These are phyloP conservation scores for Amanita exitialis DNA, from an alignment of 768 basidiomycete genomes.

Conservation along the genomic window DNA sequence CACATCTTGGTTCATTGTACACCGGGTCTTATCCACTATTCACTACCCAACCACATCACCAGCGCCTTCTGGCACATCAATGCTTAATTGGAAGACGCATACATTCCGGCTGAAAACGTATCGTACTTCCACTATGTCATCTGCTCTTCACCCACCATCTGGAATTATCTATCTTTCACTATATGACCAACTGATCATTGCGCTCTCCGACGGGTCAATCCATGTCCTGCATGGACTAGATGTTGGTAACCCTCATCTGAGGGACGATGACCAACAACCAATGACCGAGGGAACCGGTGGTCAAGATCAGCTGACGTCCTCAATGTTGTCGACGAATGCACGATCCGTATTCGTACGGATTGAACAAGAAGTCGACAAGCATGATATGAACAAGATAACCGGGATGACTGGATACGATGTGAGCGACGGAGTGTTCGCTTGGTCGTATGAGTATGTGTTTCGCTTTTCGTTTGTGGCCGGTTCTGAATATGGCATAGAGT, in stretches of 20 bases:
- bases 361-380: conserved; percentile 30
- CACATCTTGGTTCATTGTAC: conserved; percentile 48
- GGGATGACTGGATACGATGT: conserved; percentile 25
- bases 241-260: conserved; percentile 6
- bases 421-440: conserved; percentile 40
- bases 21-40: conserved; percentile 50
- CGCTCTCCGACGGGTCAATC: conserved; percentile 63
- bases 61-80: conserved; percentile 28
- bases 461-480: neutral
- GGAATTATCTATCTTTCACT: conserved; percentile 45
- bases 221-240: conserved; percentile 48
- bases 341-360: conserved; percentile 40
- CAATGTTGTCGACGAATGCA: conserved; percentile 36
- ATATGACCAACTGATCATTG: conserved; percentile 44
- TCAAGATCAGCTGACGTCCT: conserved; percentile 21
- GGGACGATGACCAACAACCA: neutral
- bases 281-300: conserved; percentile 3
- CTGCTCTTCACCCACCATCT: conserved; percentile 45
- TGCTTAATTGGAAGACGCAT: conserved; percentile 18
- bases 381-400: conserved; percentile 50
- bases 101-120: neutral
- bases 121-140: conserved; percentile 24
- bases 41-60: conserved; percentile 31
- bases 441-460: conserved; percentile 66
- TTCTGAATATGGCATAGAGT: conserved; percentile 26